Percentiles rank a stretch among this genome's conserved stretches.
These are phyloP conservation scores for Cercospora sp. DNA, from an alignment of 2,329 filamentous ascomycete species.

Conservation along the genomic window DNA sequence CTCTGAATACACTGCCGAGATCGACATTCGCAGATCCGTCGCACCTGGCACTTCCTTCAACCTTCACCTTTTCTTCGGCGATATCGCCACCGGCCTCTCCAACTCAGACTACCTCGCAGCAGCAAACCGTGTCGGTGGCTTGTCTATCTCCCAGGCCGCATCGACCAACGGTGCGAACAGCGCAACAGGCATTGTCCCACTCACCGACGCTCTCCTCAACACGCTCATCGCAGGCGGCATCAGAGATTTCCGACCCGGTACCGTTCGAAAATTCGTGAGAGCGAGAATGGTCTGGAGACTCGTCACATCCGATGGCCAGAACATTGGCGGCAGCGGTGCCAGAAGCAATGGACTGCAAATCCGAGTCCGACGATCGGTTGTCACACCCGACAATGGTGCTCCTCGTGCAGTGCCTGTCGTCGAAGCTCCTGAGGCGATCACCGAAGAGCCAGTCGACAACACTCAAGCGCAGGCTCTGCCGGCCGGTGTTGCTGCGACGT, in stretches of 20 bases:
- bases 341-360: slow-evolving; percentile 9
- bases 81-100: slow-evolving; percentile 9
- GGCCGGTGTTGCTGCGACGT: background rate
- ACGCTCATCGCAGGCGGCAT: slow-evolving; percentile 14
- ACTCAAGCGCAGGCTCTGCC: slow-evolving; percentile 1
- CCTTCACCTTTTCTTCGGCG: slow-evolving; percentile 18
- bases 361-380: slow-evolving; percentile 2
- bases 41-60: slow-evolving; percentile 18
- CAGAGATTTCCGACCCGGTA: slow-evolving; percentile 12
- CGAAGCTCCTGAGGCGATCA: slow-evolving; percentile 5
- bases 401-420: slow-evolving; percentile 9
- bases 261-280: slow-evolving; percentile 11
- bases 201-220: slow-evolving; percentile 21
- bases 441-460: background rate
- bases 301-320: slow-evolving; percentile 11
- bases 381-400: slow-evolving; percentile 11
- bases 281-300: slow-evolving; percentile 18
- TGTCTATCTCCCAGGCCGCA: slow-evolving; percentile 14
- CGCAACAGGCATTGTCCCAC: slow-evolving; percentile 8
- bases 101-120: slow-evolving; percentile 18
- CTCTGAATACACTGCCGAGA: slow-evolving; percentile 13
- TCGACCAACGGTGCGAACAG: background rate
- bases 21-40: slow-evolving; percentile 11
- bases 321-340: slow-evolving; percentile 11
- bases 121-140: slow-evolving; percentile 19